These are phyloP conservation scores for Shiraia sp. DNA, from an alignment of 2,329 filamentous ascomycete species.

Conservation along the genomic window DNA sequence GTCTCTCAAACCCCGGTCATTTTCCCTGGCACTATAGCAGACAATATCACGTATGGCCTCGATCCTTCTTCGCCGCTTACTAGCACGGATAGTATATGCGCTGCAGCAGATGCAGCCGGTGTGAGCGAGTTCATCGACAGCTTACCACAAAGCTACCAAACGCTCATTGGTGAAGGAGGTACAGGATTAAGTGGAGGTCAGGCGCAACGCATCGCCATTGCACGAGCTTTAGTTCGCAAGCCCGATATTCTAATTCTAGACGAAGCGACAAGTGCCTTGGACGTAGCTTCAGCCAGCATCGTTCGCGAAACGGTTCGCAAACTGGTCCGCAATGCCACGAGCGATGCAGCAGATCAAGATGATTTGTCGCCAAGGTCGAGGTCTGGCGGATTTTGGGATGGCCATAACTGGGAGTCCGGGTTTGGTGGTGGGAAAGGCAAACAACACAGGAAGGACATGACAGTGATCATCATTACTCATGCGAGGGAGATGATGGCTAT, in stretches of 20 bases:
- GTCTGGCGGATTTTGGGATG: constrained; percentile 16
- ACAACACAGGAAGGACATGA: constrained; percentile 52
- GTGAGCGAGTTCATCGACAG: constrained; percentile 77
- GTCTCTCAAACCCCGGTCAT: constrained; percentile 74
- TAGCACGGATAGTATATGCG: constrained; percentile 50
- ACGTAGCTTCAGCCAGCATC: constrained; percentile 66
- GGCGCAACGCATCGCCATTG: constrained; percentile 78
- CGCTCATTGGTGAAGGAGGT: constrained; percentile 76
- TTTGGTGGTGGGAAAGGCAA: constrained; percentile 18
- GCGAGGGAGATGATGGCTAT: constrained; percentile 83
- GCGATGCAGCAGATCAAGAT: not conserved
- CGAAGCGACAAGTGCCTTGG: constrained; percentile 82
- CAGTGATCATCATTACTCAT: constrained; percentile 83
- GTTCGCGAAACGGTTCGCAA: constrained; percentile 65
- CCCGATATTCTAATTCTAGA: constrained; percentile 80
- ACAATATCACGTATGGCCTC: constrained; percentile 84
- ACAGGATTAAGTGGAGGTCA: constrained; percentile 78
- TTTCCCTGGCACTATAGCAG: constrained; percentile 75
- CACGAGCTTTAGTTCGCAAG: constrained; percentile 72
- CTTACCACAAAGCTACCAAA: constrained; percentile 72
- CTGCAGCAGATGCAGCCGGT: constrained; percentile 60
- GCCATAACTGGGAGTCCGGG: constrained; percentile 13
- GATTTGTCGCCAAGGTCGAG: constrained; percentile 1
- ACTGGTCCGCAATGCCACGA: constrained; percentile 48
- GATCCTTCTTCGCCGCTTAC: constrained; percentile 57